phyloP scores from a whole-genome alignment of 2,329 filamentous ascomycete genomes.

The Ustulina deusta region DNA sequence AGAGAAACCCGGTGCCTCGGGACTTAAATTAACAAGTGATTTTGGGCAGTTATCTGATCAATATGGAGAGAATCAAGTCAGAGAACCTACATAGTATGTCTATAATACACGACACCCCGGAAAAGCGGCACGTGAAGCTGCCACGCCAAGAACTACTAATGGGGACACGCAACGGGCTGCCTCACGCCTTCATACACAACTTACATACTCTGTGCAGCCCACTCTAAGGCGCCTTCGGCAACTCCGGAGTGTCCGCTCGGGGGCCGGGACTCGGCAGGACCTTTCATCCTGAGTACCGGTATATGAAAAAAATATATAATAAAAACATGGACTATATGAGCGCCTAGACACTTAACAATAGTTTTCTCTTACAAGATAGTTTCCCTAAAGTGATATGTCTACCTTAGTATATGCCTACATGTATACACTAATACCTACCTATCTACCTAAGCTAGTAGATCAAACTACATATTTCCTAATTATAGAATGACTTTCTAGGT shows the following conservation, averaged over 20 bases:
- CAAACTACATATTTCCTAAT: no score
- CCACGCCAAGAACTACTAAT: slow-evolving; percentile 22
- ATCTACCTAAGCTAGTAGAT: no score
- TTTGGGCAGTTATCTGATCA: not conserved
- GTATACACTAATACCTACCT: no score
- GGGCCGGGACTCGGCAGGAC: slow-evolving; percentile 29
- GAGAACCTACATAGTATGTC: not conserved
- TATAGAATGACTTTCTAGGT: no score
- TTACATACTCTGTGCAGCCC: slow-evolving; percentile 24
- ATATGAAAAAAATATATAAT: no score
- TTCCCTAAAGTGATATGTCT: no score
- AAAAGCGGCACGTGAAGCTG: slow-evolving; percentile 36
- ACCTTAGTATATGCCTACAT: no score
- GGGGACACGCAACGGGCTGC: slow-evolving; percentile 31
- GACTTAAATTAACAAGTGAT: not conserved
- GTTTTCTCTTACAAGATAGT: no score
- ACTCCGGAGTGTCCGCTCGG: slow-evolving; percentile 23
- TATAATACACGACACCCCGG: slow-evolving; percentile 16
- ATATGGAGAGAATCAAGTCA: slow-evolving; percentile 2
- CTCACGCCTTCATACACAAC: slow-evolving; percentile 24
- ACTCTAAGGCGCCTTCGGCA: slow-evolving; percentile 19
- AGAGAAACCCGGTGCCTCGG: not conserved
- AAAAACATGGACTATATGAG: no score
- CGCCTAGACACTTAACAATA: no score
- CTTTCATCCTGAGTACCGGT: no score